Evolutionary conservation across 768 basidiomycete genomes (phyloP), one percentile per base, ranked within the genome.

Genomic region (Mycena belliarum): DNA sequence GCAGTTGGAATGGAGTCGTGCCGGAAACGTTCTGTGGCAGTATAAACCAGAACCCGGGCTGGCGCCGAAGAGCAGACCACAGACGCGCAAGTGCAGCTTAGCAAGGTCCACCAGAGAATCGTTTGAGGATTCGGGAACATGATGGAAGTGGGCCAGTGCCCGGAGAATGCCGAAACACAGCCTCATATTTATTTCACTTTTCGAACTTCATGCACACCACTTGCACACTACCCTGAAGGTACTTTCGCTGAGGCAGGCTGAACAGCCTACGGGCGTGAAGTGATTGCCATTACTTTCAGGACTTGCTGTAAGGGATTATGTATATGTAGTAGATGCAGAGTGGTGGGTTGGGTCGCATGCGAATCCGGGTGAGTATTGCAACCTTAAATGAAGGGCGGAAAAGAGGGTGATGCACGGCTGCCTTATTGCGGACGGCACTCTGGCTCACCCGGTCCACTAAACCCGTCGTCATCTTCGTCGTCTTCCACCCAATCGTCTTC

Each of bases 1-100:
- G 89, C 88, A 1, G 83, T 82, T 0, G 89, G 89, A 54, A 91
- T 91, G 4, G 85, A 87, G 58, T 89, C 89, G 65, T 92, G 90
- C 56, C 88, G 75, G 69, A 80, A 92, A 6, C 78, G 81, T 7
- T 70, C 67, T 0, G 87, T 90, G 2, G 81, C 81, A 21, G 86
- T 83, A 62, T 85, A 89, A 18, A 86, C 80, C 32, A 89, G 75
- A 10, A 90, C 65, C n/a, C 73, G 72, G 8, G 78, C 73, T 25
- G 49, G 37, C 12, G 51, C 23, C 35, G 21, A 26, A 1, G 59
- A 50, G 8, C 28, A 28, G 23, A 33, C 49, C 15, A 41, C 40
- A 7, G 44, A 46, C 12, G 44, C 48, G 9, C 9, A 55, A 21
- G 38, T 46, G 24, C 43, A 50, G 49, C 49, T 40, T 32, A 59